Evolutionary conservation across 495 filamentous ascomycete species (phyloP), one percentile per base, ranked within the genome.

Genomic region (Friedmanniomyces simplex): DNA sequence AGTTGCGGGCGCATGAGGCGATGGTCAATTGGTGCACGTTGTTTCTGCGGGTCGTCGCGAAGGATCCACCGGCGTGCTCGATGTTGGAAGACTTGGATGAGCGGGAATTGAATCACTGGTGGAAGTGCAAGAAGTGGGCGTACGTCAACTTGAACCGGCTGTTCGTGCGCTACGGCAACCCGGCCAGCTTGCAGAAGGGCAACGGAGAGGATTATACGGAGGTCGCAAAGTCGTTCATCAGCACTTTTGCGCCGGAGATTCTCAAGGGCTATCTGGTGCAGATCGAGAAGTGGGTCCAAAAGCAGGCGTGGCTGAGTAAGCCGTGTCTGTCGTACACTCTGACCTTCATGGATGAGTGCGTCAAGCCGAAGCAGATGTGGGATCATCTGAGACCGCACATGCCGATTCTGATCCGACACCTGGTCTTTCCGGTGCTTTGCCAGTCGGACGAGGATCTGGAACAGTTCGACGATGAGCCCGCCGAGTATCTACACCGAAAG

Each of bases 121-220:
- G 93, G 91, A 98, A 97, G 78, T 87, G 89, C 52, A 98, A 97
- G 85, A 98, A 97, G 72, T 97, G 93, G 94, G 85, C 91, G 6
- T 97, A 96, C 69, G 91, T 88, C 62, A 97, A 96, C 72, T 75
- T 98, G 54, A 98, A 98, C 71, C 80, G 93, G 61, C 80, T 97
- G 12, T 98, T 91, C 69, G 91, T 96, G 57, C 80, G 91, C 87
- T 95, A 98, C 62, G 93, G 94, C 60, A 97, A 91, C 73, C 87
- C 87, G 24, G 73, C 79, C 18, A 82, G 72, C 22, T 81, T 82
- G 63, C 79, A 74, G 59, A 89, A 82, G 72, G 80, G 77, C 56
- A 84, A 79, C 61, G 78, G 76, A 18, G 78, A 83, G 53, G 85
- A 91, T 55, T 83, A 89, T 53, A 76, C 79, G 16, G 79, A 82